Evolutionary conservation across 2,329 filamentous ascomycete species (phyloP).

Genomic region (Thelonectria blattea): DNA sequence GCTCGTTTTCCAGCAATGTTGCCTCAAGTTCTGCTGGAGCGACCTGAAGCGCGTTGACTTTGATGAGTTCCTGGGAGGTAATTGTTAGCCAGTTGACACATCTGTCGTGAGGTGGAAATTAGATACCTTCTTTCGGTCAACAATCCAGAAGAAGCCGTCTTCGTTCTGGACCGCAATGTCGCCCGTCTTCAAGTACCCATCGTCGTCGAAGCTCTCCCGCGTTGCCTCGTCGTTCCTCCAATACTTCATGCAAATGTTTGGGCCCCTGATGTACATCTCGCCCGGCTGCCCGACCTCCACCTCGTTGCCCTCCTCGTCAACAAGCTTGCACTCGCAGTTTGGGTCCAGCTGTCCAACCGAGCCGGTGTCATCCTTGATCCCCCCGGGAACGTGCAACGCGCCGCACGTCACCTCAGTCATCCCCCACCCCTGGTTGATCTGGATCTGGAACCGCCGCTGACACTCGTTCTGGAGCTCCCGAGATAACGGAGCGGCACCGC

Average conservation of each 20-base stretch:
- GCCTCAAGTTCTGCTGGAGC: conserved; percentile 64
- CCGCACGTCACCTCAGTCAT: conserved; percentile 62
- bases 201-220: conserved; percentile 52
- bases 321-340: conserved; percentile 59
- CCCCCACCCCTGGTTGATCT: conserved; percentile 62
- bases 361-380: conserved; percentile 46
- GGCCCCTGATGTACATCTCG: conserved; percentile 60
- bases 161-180: conserved; percentile 59
- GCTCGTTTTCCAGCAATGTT: conserved; percentile 56
- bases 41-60: conserved; percentile 65
- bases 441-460: conserved; percentile 47
- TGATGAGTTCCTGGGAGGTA: conserved; percentile 59
- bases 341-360: conserved; percentile 59
- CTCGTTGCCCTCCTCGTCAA: conserved; percentile 60
- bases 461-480: conserved; percentile 53
- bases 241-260: conserved; percentile 65
- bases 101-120: neutral
- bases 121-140: conserved; percentile 55
- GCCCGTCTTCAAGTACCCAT: conserved; percentile 66
- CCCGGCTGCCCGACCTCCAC: conserved; percentile 54
- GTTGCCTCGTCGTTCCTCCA: conserved; percentile 64
- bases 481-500: conserved; percentile 60
- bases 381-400: conserved; percentile 50
- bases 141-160: conserved; percentile 53
- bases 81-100: neutral